These are phyloP conservation scores for Massospora cicadina DNA, from an alignment of 371 early-diverging fungal species.

Conservation along the genomic window DNA sequence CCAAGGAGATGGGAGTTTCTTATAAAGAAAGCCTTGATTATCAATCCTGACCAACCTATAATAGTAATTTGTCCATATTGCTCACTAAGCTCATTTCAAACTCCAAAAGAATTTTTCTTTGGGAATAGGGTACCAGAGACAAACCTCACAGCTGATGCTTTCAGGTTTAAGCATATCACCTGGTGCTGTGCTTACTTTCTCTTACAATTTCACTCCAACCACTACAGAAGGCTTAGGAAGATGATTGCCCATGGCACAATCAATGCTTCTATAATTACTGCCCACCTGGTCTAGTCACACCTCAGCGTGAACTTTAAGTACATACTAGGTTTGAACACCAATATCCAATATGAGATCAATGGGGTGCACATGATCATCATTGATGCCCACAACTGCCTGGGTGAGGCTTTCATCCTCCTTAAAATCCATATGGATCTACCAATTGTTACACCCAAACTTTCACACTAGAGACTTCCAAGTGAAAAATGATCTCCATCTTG, in stretches of 20 bases:
- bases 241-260: slow-evolving; percentile 56
- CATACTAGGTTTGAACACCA: slow-evolving; percentile 56
- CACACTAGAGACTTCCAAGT: slow-evolving; percentile 94
- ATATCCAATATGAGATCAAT: slow-evolving; percentile 31
- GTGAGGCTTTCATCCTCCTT: slow-evolving; percentile 73
- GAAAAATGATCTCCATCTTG: slow-evolving; percentile 26
- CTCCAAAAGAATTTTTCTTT: neutral
- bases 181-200: slow-evolving; percentile 71
- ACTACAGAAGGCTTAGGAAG: slow-evolving; percentile 59
- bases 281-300: slow-evolving; percentile 49
- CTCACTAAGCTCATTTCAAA: neutral
- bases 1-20: neutral
- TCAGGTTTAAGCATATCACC: slow-evolving; percentile 52
- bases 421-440: slow-evolving; percentile 21
- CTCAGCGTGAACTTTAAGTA: slow-evolving; percentile 36
- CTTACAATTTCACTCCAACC: slow-evolving; percentile 78
- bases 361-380: slow-evolving; percentile 51
- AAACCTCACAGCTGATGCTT: slow-evolving; percentile 76
- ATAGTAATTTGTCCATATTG: too few species aligned
- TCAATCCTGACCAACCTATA: neutral
- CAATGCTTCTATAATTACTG: slow-evolving; percentile 74
- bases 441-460: slow-evolving; percentile 27
- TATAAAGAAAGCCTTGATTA: neutral
- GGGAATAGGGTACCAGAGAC: slow-evolving; percentile 29
- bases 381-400: slow-evolving; percentile 87